phyloP scores from a whole-genome alignment of 495 filamentous ascomycete genomes.

The Penicillium chermesinum region DNA sequence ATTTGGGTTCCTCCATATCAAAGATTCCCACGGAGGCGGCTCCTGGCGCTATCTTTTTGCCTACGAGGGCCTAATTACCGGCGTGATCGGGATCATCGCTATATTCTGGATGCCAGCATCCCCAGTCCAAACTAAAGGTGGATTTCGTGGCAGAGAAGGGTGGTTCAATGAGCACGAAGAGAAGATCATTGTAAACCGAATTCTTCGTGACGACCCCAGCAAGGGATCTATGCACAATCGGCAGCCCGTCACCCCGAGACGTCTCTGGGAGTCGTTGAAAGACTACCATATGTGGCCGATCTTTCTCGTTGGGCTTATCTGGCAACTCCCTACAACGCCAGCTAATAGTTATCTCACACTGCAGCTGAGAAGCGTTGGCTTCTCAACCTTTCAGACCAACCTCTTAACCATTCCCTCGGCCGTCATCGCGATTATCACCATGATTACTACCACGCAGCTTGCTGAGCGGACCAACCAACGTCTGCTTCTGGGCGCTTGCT shows the following conservation, averaged over 20 bases:
- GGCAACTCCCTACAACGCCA: slow-evolving; percentile 5
- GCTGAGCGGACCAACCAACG: slow-evolving; percentile 48
- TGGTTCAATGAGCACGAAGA: slow-evolving; percentile 61
- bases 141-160: slow-evolving; percentile 60
- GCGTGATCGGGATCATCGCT: slow-evolving; percentile 52
- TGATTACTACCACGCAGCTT: slow-evolving; percentile 43
- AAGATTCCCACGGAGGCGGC: slow-evolving; percentile 29
- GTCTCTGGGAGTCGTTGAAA: slow-evolving; percentile 44
- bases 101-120: slow-evolving; percentile 61
- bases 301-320: slow-evolving; percentile 49
- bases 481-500: slow-evolving; percentile 41
- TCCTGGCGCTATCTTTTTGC: slow-evolving; percentile 30
- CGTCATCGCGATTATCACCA: slow-evolving; percentile 36
- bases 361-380: slow-evolving; percentile 5
- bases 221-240: slow-evolving; percentile 63
- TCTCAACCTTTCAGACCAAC: slow-evolving; percentile 31
- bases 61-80: slow-evolving; percentile 38
- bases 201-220: slow-evolving; percentile 67
- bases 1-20: slow-evolving; percentile 44
- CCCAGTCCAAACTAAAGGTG: slow-evolving; percentile 59
- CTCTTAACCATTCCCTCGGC: slow-evolving; percentile 56
- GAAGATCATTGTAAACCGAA: slow-evolving; percentile 68
- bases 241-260: slow-evolving; percentile 42
- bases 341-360: slow-evolving; percentile 9
- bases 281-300: slow-evolving; percentile 54